Evolutionary conservation across 2,329 filamentous ascomycete genomes (phyloP).

Genomic region (Claviceps purpurea): DNA sequence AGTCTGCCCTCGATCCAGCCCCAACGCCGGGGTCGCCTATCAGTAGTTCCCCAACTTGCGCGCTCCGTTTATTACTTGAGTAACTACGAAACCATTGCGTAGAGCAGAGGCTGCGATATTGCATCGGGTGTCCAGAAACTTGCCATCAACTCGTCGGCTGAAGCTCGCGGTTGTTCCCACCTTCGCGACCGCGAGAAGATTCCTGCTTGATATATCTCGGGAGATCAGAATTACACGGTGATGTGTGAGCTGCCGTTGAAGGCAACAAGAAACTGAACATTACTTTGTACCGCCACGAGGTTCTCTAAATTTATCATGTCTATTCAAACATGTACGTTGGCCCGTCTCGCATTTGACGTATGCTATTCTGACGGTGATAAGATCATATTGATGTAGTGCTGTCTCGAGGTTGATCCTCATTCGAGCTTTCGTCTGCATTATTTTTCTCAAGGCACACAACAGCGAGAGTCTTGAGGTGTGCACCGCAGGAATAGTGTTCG

Average conservation of each 20-base stretch:
- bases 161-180: not conserved
- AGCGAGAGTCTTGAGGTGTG: not conserved
- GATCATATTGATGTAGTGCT: not conserved
- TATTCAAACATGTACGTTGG: not conserved
- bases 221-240: not conserved
- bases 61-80: conserved; percentile 13
- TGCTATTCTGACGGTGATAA: not conserved
- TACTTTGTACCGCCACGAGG: not conserved
- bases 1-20: conserved; percentile 16
- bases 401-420: not conserved
- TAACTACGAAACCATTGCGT: conserved; percentile 12
- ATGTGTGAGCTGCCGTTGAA: not conserved
- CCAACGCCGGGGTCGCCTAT: conserved; percentile 36
- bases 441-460: not conserved
- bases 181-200: not conserved
- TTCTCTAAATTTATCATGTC: not conserved
- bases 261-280: not conserved
- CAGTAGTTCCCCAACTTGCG: conserved; percentile 22
- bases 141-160: not conserved
- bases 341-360: not conserved
- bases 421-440: conserved; percentile 8
- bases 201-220: not conserved
- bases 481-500: too few relatives aligned
- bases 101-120: conserved; percentile 7
- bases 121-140: not conserved